A percentile compares a stretch with the other conserved stretches of the same genome.
Conservation (phyloP, 2,329 filamentous ascomycete genomes). For the Clonostachys chloroleuca region DNA sequence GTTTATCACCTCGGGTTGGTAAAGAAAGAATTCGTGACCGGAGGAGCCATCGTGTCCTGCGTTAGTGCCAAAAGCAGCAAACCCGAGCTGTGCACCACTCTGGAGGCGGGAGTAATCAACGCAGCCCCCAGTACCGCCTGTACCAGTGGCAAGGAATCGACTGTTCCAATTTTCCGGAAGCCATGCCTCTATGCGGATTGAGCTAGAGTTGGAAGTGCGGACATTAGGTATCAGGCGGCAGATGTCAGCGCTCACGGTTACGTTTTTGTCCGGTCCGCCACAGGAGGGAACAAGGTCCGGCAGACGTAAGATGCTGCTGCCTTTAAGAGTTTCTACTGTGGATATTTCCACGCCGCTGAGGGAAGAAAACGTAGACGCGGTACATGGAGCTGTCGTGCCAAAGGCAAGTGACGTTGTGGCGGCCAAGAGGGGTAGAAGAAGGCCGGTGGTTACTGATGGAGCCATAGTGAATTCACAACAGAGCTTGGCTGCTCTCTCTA, state of each 20-base stretch:
- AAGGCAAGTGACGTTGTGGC: no score
- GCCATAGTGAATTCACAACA: no score
- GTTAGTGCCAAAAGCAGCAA: constrained; percentile 40
- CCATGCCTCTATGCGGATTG: constrained; percentile 34
- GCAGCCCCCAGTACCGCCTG: constrained; percentile 42
- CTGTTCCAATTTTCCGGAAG: constrained; percentile 37
- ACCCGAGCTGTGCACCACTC: constrained; percentile 33
- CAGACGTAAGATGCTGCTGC: no score
- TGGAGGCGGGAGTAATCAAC: constrained; percentile 36
- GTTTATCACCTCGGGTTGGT: constrained; percentile 26
- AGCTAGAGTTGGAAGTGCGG: constrained; percentile 31
- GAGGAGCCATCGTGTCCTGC: constrained; percentile 41
- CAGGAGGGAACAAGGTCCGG: background rate
- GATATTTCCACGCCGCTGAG: no score
- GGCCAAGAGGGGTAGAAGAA: no score
- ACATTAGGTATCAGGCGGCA: constrained; percentile 20
- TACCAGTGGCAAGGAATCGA: constrained; percentile 40
- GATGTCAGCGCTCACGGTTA: constrained; percentile 7
- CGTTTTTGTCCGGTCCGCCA: background rate
- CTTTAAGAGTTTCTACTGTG: no score
- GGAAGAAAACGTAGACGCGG: no score
- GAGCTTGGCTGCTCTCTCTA: no score
- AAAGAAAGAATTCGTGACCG: constrained; percentile 18
- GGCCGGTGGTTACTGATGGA: no score
- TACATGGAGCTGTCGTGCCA: no score